Percentiles rank a stretch among this genome's conserved stretches.
Evolutionary conservation across 495 filamentous ascomycete species (phyloP).

Genomic region (Hypoxylon crocopeplum): DNA sequence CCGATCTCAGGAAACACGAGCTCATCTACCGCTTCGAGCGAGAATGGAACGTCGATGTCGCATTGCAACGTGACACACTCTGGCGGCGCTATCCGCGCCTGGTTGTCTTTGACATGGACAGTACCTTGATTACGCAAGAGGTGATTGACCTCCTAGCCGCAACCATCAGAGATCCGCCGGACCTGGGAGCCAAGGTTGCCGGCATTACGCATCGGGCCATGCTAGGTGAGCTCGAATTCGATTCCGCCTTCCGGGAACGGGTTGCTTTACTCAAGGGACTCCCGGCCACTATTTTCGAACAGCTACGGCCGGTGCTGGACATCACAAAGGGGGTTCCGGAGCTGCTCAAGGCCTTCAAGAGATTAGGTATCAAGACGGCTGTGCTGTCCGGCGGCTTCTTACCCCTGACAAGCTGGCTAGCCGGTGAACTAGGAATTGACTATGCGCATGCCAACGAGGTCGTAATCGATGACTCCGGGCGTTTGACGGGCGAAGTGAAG

Average conservation of each 20-base stretch:
- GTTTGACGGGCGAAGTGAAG: conserved; percentile 81
- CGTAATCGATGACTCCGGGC: conserved; percentile 63
- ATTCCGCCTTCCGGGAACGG: conserved; percentile 76
- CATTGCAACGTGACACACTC: conserved; percentile 72
- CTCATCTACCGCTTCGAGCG: conserved; percentile 81
- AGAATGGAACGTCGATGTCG: conserved; percentile 86
- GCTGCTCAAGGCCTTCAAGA: conserved; percentile 73
- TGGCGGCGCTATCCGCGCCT: conserved; percentile 79
- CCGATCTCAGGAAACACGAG: conserved; percentile 77
- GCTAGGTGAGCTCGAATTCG: conserved; percentile 96
- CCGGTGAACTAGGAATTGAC: conserved; percentile 78
- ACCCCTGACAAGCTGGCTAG: conserved; percentile 86
- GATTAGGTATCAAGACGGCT: conserved; percentile 80
- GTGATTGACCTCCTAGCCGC: conserved; percentile 94
- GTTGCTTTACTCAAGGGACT: conserved; percentile 83
- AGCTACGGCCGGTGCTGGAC: conserved; percentile 73
- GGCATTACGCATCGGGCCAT: conserved; percentile 92
- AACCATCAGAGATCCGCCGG: conserved; percentile 64
- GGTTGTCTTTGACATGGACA: conserved; percentile 97
- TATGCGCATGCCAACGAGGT: conserved; percentile 88
- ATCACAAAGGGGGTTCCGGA: conserved; percentile 82
- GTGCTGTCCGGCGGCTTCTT: conserved; percentile 92
- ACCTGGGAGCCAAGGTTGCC: conserved; percentile 62
- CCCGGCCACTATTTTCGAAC: conserved; percentile 78
- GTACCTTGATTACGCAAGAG: conserved; percentile 93